A percentile compares a stretch with the other conserved stretches of the same genome.
phyloP scores from a whole-genome alignment of 1,139 yeast species.

The Blastobotrys buckinghamii region DNA sequence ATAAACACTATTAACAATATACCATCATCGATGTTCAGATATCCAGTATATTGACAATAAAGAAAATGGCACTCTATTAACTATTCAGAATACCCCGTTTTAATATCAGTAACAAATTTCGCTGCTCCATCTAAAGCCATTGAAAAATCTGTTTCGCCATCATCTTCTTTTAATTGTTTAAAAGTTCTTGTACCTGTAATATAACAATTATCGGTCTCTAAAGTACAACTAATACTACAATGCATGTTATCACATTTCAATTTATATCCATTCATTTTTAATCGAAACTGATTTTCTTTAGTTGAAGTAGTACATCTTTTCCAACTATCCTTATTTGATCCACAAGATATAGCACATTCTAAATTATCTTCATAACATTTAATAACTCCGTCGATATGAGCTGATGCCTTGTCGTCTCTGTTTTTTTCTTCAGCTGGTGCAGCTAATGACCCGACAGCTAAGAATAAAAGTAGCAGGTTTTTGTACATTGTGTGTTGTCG shows the following conservation, averaged over 20 bases:
- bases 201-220: constrained; percentile 1
- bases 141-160: constrained; percentile 5
- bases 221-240: constrained; percentile 4
- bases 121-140: constrained; percentile 7
- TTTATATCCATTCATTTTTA: constrained; percentile 3
- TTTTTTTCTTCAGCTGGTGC: not conserved
- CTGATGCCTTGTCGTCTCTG: not conserved
- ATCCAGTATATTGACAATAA: no score
- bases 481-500: no score
- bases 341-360: constrained; percentile 9
- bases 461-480: no score
- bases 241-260: constrained; percentile 3
- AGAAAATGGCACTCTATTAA: no score
- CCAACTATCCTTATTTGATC: not conserved
- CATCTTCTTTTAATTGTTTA: constrained; percentile 2
- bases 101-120: constrained; percentile 4
- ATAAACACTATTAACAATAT: no score
- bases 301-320: constrained; percentile 2
- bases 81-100: constrained; percentile 7
- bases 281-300: constrained; percentile 7
- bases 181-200: not conserved
- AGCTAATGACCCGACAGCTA: not conserved
- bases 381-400: constrained; percentile 2
- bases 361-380: not conserved
- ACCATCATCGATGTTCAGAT: no score